Base-by-base conservation (phyloP, 768 basidiomycete genomes). In the Phaeotremella fagi region DNA sequence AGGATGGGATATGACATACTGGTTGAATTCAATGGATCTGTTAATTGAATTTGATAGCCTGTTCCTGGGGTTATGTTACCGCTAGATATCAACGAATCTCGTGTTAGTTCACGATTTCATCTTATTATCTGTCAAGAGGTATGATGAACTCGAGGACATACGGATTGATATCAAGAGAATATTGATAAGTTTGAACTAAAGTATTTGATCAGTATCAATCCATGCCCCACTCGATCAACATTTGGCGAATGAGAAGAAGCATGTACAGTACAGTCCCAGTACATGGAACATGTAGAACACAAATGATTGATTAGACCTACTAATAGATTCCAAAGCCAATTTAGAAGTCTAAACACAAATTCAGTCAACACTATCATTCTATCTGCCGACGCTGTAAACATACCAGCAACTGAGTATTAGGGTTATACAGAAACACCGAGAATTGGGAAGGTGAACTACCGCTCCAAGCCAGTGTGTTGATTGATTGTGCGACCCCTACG, bases 21-120 rank as follows among this genome's bases (percentile, higher is more conserved):
- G 44, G 59, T 58, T 24, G 64, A 66, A 62, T 74, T 74, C 37
- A 72, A 52, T 11, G 58, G 58, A 56, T 74, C 65, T 33, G 72
- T 69, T 28, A 74, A 50, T 35, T 61, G 58, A 50, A 72, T 61
- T 15, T 57, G 56, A 49, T 68, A 71, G 50, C 66, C 66, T 36
- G 46, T 48, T 14, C 50, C 55, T 4, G 64, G 50, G 0, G 53
- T 62, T 31, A 66, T 57, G 6, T 61, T 50, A n/a, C 61, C 54
- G 12, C 66, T 49, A 52, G 20, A 28, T 3, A 28, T 2, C 29
- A 37, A 49, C 3, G n/a, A n/a, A n/a, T n/a, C n/a, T n/a, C n/a
- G n/a, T n/a, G n/a, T n/a, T n/a, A n/a, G n/a, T n/a, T n/a, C n/a
- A n/a, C n/a, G n/a, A n/a, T n/a, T n/a, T n/a, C n/a, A n/a, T n/a